Percentiles rank a stretch among this genome's conserved stretches.
Evolutionary conservation across 2,329 filamentous ascomycete species (phyloP).

Genomic region (Colletotrichum sp.): DNA sequence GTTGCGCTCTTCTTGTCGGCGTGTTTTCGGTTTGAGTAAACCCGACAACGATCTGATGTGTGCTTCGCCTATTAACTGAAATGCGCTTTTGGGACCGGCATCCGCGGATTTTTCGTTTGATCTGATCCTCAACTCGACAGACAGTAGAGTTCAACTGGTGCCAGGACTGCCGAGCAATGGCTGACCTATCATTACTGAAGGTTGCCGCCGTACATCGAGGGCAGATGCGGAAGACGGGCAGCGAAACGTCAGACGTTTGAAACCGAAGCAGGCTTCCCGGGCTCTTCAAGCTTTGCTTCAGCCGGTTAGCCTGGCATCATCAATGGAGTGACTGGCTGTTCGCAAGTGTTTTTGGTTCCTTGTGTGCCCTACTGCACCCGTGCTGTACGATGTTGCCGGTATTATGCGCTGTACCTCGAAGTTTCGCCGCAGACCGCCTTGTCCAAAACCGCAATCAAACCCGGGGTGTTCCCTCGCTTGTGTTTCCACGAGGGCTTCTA

Average conservation of each 20-base stretch:
- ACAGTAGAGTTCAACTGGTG: not conserved
- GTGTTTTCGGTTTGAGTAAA: not conserved
- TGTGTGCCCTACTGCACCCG: not conserved
- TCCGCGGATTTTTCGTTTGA: slow-evolving; percentile 6
- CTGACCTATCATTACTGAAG: not conserved
- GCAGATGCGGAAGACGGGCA: not conserved
- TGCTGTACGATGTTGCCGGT: not conserved
- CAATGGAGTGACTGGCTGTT: not conserved
- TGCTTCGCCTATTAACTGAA: not conserved
- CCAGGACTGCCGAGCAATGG: not conserved
- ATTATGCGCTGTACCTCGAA: not conserved
- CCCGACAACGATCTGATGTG: not conserved
- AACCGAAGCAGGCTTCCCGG: not conserved
- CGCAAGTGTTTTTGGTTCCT: not conserved
- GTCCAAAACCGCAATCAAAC: not conserved
- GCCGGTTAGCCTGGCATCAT: not conserved
- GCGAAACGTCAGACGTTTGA: slow-evolving; percentile 22
- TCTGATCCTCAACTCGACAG: not conserved
- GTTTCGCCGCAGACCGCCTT: not conserved
- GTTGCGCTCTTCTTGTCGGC: not conserved
- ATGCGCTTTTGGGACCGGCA: not conserved
- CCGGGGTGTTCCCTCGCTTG: not conserved
- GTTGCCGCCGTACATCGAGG: not conserved
- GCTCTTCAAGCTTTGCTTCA: not conserved
- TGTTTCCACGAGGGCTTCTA: slow-evolving; percentile 13